These are phyloP conservation scores for Cymbopogon flexuosus DNA, from an alignment of 202 grass and related monocot species.

Conservation along the genomic window DNA sequence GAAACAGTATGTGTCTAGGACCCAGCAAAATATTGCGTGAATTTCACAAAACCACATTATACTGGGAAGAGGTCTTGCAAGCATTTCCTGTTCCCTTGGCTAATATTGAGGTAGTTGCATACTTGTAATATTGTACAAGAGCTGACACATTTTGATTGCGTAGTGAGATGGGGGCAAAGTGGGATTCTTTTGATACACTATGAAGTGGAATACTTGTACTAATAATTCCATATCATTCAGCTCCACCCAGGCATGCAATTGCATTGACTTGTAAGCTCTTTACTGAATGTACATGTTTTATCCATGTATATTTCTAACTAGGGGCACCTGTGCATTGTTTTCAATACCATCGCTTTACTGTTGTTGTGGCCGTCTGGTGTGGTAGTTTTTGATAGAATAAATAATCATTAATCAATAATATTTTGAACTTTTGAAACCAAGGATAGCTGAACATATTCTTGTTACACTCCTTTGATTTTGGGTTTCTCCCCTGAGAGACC, in stretches of 20 bases:
- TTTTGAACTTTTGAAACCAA: slow-evolving; percentile 4
- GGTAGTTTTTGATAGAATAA: not conserved
- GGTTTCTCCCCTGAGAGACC: not conserved
- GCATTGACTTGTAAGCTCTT: not conserved
- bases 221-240: not conserved
- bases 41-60: not conserved
- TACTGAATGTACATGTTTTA: not conserved
- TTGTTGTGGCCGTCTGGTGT: not conserved
- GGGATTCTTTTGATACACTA: not conserved
- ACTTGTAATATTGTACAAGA: not conserved
- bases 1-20: not conserved
- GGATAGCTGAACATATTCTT: not conserved
- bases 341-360: not conserved
- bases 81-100: not conserved
- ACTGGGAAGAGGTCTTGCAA: not conserved
- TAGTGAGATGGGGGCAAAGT: not conserved
- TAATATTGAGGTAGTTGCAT: not conserved
- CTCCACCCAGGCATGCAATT: not conserved
- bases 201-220: not conserved
- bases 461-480: not conserved
- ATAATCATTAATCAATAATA: not conserved
- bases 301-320: not conserved
- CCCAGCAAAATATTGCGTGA: not conserved
- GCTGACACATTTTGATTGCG: not conserved
- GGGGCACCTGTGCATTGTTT: not conserved